Percentiles rank a stretch among this genome's conserved stretches.
Evolutionary conservation across 2,329 filamentous ascomycete genomes (phyloP).

Genomic region (Colletotrichum camelliae): DNA sequence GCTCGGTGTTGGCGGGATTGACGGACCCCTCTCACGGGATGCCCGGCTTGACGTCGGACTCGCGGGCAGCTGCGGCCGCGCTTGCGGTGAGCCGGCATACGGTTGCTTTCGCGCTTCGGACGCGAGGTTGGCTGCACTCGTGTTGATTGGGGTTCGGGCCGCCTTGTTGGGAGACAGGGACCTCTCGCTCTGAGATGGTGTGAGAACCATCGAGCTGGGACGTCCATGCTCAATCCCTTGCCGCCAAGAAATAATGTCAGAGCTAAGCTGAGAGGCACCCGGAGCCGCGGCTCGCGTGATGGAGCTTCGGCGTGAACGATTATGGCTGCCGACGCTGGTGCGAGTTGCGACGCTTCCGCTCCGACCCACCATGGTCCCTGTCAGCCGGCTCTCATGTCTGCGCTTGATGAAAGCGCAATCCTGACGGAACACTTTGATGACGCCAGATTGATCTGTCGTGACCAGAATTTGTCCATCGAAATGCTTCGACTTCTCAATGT

Average conservation of each 20-base stretch:
- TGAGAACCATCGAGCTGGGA: conserved; percentile 39
- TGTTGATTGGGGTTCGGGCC: conserved; percentile 38
- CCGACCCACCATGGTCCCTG: conserved; percentile 60
- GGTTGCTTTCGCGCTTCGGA: conserved; percentile 53
- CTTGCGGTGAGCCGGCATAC: conserved; percentile 36
- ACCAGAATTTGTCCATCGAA: conserved; percentile 87
- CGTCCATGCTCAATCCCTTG: conserved; percentile 63
- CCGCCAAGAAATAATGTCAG: conserved; percentile 90
- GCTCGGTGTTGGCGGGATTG: conserved; percentile 57
- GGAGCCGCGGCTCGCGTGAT: conserved; percentile 42
- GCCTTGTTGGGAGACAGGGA: conserved; percentile 61
- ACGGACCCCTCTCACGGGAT: conserved; percentile 26
- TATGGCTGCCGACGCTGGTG: conserved; percentile 53
- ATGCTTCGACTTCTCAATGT: conserved; percentile 78
- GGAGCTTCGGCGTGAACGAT: conserved; percentile 59
- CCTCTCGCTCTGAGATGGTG: conserved; percentile 53
- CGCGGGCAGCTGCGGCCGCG: conserved; percentile 27
- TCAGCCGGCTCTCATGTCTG: conserved; percentile 69
- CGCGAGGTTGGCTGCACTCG: conserved; percentile 43
- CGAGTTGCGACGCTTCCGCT: conserved; percentile 62
- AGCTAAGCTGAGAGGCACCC: conserved; percentile 38
- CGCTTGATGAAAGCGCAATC: conserved; percentile 89
- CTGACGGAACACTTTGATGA: conserved; percentile 93
- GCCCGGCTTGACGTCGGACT: conserved; percentile 46
- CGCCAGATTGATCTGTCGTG: conserved; percentile 85